A percentile compares a stretch with the other conserved stretches of the same genome.
These are phyloP conservation scores for Ambispora gerdemannii DNA, from an alignment of 192 early-diverging fungal genomes.

Conservation along the genomic window DNA sequence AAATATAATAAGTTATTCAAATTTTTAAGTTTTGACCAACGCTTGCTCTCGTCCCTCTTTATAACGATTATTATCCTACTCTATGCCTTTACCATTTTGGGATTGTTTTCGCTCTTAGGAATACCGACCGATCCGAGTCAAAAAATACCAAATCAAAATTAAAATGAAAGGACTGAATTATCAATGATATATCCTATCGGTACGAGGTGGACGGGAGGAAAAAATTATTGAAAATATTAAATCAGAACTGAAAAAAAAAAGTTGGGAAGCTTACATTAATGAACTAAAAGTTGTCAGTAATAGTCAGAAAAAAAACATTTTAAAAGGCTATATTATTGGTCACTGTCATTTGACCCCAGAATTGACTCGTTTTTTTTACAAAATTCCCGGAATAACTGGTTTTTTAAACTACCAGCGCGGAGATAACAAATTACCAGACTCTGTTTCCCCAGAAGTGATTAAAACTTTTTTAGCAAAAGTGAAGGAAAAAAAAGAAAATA, in stretches of 20 bases:
- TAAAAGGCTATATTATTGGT: slow-evolving; percentile 1
- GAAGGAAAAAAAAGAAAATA: neutral
- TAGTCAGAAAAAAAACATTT: slow-evolving; percentile 4
- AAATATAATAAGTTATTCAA: slow-evolving; percentile 15
- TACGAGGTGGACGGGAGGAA: slow-evolving; percentile 5
- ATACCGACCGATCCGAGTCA: neutral
- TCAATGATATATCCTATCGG: slow-evolving; percentile 16
- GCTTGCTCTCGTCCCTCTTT: neutral
- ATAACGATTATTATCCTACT: slow-evolving; percentile 5
- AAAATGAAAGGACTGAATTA: neutral
- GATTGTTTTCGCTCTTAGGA: neutral
- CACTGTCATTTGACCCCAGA: neutral
- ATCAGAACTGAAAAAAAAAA: neutral
- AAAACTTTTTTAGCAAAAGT: neutral
- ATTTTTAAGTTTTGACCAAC: slow-evolving; percentile 8
- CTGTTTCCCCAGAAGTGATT: slow-evolving; percentile 7
- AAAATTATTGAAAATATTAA: slow-evolving; percentile 18
- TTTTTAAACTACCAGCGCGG: neutral
- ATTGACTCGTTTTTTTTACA: neutral
- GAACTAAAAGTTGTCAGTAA: neutral
- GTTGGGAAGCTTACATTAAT: neutral
- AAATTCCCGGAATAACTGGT: slow-evolving; percentile 1
- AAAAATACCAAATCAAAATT: neutral
- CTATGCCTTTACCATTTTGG: neutral
- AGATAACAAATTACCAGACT: neutral